Base-by-base conservation (phyloP, 495 filamentous ascomycete genomes). In the Cenococcum geophilum region DNA sequence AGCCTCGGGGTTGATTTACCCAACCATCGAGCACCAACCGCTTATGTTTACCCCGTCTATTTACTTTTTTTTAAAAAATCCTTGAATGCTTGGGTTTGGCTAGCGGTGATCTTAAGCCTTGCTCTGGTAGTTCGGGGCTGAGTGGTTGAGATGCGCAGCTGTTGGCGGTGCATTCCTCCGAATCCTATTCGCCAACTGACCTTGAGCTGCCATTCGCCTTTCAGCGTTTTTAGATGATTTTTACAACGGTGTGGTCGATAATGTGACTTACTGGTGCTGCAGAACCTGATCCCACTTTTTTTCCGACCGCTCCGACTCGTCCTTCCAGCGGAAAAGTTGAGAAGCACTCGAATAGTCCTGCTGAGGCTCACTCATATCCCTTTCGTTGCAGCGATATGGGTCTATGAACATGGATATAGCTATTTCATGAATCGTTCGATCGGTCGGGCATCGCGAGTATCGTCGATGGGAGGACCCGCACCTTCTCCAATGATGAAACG, bases 231-330 rank as follows among this genome's bases (percentile, higher is more conserved):
- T 12, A 22, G 12, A 52, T 4, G 25, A 23, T 32, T 23, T 32
- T 52, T n/a, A 12, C 18, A 25, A 40, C 34, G 16, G n/a, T 37
- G 20, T 34, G 62, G 45, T 14, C 62, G 68, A 66, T 69, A 57
- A 55, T 53, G 70, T 62, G 72, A 71, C 64, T 60, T 72, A 75
- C 48, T 73, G 6, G 54, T 9, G 27, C 40, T 40, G 62, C 49
- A 88, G 86, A 96, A 97, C 73, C 79, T 97, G 18, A 80, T 97
- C 45, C 87, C 92, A 0, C 80, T 96, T 47, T 81, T 91, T 62
- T 86, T 96, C 66, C 87, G 92, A 40, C 92, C 92, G 0, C 76
- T 96, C 60, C 82, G 92, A 62, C 75, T 96, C 23, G 81, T 92
- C 61, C 67, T 96, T 21, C 78, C 89, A 1, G 82, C 89, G 11